Percentiles rank a stretch among this genome's conserved stretches.
Evolutionary conservation across 768 basidiomycete species (phyloP).

Genomic region (Suillus subaureus): DNA sequence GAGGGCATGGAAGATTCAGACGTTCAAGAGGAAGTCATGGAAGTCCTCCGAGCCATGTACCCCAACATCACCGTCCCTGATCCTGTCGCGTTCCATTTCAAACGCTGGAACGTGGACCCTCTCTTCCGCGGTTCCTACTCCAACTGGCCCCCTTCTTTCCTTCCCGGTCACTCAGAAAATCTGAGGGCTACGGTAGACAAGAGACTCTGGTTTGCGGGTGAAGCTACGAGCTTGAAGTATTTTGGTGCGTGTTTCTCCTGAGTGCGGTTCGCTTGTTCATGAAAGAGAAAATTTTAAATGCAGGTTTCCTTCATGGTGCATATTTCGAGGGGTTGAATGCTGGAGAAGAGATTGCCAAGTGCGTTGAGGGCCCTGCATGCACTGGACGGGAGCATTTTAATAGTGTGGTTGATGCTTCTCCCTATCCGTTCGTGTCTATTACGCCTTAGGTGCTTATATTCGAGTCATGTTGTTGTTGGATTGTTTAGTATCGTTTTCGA

Average conservation of each 20-base stretch:
- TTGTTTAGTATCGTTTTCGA: not conserved
- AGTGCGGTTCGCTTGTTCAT: slow-evolving; percentile 1
- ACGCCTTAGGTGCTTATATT: not conserved
- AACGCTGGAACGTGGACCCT: slow-evolving; percentile 55
- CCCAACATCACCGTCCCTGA: slow-evolving; percentile 54
- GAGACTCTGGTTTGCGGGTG: slow-evolving; percentile 64
- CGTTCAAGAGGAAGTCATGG: slow-evolving; percentile 55
- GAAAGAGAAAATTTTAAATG: slow-evolving; percentile 1
- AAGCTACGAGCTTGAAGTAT: slow-evolving; percentile 58
- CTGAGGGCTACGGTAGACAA: slow-evolving; percentile 52
- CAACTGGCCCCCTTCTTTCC: slow-evolving; percentile 69
- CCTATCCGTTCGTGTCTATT: slow-evolving; percentile 28
- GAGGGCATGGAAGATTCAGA: slow-evolving; percentile 50
- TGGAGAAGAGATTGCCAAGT: slow-evolving; percentile 42
- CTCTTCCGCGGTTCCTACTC: slow-evolving; percentile 52
- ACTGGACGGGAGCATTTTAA: slow-evolving; percentile 28
- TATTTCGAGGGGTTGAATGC: slow-evolving; percentile 55
- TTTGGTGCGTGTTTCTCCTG: slow-evolving; percentile 49
- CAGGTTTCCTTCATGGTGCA: slow-evolving; percentile 61
- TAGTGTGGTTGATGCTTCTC: slow-evolving; percentile 33
- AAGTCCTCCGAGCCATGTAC: slow-evolving; percentile 61
- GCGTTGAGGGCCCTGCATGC: slow-evolving; percentile 36
- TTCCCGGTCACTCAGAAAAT: slow-evolving; percentile 55
- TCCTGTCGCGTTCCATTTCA: slow-evolving; percentile 57
- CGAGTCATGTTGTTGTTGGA: not conserved